Base-by-base conservation (phyloP, 192 early-diverging fungal species). In the Mortierella hygrophila region DNA sequence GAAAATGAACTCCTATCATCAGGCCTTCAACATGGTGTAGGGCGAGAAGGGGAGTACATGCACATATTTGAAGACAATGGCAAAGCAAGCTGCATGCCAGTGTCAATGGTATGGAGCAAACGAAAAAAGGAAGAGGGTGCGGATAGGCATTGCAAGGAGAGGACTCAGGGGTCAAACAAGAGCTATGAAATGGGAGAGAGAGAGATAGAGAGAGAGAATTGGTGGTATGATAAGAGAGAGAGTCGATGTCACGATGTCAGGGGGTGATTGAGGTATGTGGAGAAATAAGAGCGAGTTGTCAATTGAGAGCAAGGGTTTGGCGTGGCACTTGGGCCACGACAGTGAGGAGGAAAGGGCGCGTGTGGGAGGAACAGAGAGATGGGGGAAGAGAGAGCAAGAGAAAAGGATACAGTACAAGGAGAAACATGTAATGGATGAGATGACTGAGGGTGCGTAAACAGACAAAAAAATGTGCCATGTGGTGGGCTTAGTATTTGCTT, bases 241-340 rank as follows among this genome's bases (percentile, higher is more conserved):
- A 35, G 60, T 29, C 60, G 26, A 65, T 65, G 26, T 65, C 60
- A 65, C 29, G 60, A 42, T 21, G 70, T 16, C 42, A 73, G 72
- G 72, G 72, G 72, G 72, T 40, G 72, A 26, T 6, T 16, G 35
- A 32, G 35, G 70, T 29, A 7, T 73, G 72, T 52, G 46, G 72
- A 73, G 72, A 72, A 72, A 70, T 42, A 70, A 70, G 21, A 41
- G 71, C 11, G 60, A 65, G 60, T 10, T 65, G 60, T 15, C 60
- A 32, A 35, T 65, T 65, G 60, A 65, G 29, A 65, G 60, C 60
- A 65, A 65, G 60, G 60, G 60, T 65, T 29, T 65, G 60, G 60
- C 60, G 60, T 65, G 29, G 29, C 60, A 65, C 60, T 52, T 18
- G 18, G 49, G 16, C 16, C 49, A 32, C 3, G n/a, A 26, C 8